phyloP scores from a whole-genome alignment of 2,329 filamentous ascomycete genomes.

The Pseudocercospora eumusae region DNA sequence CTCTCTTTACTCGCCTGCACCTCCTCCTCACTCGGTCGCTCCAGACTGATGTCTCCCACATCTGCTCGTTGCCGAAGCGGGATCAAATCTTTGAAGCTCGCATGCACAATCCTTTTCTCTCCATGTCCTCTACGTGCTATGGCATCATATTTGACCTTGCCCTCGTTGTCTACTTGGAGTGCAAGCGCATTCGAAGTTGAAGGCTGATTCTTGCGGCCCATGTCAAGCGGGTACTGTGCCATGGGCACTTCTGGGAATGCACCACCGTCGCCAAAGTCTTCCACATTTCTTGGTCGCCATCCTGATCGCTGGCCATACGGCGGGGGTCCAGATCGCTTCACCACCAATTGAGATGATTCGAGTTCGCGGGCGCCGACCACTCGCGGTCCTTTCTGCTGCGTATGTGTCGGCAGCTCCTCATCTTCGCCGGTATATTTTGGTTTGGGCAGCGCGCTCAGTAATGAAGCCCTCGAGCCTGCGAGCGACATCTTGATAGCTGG shows the following conservation, averaged over 20 bases:
- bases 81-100: constrained; percentile 95
- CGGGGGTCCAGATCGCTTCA: constrained; percentile 81
- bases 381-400: constrained; percentile 76
- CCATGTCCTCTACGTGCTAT: constrained; percentile 87
- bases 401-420: constrained; percentile 72
- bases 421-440: constrained; percentile 89
- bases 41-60: constrained; percentile 85
- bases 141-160: constrained; percentile 94
- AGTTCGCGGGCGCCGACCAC: constrained; percentile 78
- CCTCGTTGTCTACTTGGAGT: constrained; percentile 86
- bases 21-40: constrained; percentile 79
- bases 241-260: constrained; percentile 92
- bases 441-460: constrained; percentile 80
- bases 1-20: constrained; percentile 81
- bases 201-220: constrained; percentile 73
- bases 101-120: constrained; percentile 82
- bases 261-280: constrained; percentile 95
- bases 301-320: constrained; percentile 81
- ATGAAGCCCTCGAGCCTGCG: constrained; percentile 49
- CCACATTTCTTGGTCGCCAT: constrained; percentile 85
- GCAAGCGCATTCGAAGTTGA: constrained; percentile 81
- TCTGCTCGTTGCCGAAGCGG: constrained; percentile 90
- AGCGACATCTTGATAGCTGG: constrained; percentile 25
- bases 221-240: constrained; percentile 92
- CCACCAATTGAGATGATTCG: constrained; percentile 80